phyloP scores from a whole-genome alignment of 2,329 filamentous ascomycete genomes.

The Nigrospora oryzae region DNA sequence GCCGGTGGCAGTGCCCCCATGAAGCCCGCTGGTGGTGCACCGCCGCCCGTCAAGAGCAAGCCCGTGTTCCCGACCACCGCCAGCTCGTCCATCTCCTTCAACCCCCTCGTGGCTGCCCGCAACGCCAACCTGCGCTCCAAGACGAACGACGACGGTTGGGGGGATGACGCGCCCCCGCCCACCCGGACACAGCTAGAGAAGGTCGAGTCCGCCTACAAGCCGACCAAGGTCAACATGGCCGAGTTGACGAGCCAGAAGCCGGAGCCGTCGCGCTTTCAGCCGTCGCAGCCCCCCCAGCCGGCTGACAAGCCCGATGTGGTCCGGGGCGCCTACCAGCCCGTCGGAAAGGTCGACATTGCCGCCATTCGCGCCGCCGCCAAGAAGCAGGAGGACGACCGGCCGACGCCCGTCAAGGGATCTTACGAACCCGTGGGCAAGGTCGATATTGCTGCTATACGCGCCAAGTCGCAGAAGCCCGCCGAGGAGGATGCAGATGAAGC shows the following conservation, averaged over 20 bases:
- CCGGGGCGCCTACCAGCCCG: constrained; percentile 79
- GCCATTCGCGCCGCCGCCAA: constrained; percentile 72
- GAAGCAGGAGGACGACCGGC: constrained; percentile 67
- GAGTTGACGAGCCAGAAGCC: constrained; percentile 69
- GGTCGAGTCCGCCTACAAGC: constrained; percentile 86
- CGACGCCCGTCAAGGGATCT: constrained; percentile 77
- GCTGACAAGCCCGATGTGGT: constrained; percentile 58
- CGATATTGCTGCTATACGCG: constrained; percentile 88
- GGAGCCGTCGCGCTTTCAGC: constrained; percentile 54
- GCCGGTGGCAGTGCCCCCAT: constrained; percentile 51
- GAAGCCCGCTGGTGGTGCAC: constrained; percentile 39
- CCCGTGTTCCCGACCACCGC: constrained; percentile 88
- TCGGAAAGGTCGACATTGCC: constrained; percentile 96
- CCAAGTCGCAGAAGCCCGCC: constrained; percentile 63
- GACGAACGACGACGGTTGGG: constrained; percentile 84
- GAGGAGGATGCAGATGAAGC: constrained; percentile 25
- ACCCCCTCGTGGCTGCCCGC: constrained; percentile 60
- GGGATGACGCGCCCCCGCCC: constrained; percentile 83
- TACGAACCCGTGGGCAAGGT: constrained; percentile 96
- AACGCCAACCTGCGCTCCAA: constrained; percentile 44
- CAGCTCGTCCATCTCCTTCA: constrained; percentile 43
- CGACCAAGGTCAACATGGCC: constrained; percentile 89
- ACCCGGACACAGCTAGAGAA: constrained; percentile 84
- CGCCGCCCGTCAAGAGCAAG: constrained; percentile 76
- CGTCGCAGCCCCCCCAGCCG: constrained; percentile 24